These are phyloP conservation scores for Adenanthera pavonina DNA, from an alignment of 306 rosid species.

Conservation along the genomic window DNA sequence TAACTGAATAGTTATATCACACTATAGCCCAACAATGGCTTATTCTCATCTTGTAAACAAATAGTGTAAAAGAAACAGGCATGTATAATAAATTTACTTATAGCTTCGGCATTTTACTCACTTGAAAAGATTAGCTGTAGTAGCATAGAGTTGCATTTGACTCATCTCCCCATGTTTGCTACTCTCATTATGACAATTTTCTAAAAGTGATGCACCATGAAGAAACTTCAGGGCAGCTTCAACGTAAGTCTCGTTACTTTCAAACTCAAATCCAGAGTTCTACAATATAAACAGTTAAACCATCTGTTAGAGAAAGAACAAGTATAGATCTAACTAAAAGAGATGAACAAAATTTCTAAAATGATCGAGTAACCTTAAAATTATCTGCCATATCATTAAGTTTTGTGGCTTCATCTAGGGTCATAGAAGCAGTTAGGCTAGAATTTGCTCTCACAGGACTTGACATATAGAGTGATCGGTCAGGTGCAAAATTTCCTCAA, in stretches of 20 bases:
- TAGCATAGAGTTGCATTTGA: slow-evolving; percentile 65
- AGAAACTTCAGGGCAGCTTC: slow-evolving; percentile 91
- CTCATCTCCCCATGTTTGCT: slow-evolving; percentile 64
- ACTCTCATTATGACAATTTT: slow-evolving; percentile 56
- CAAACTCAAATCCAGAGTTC: slow-evolving; percentile 73
- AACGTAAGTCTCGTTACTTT: slow-evolving; percentile 82
- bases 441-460: slow-evolving; percentile 54
- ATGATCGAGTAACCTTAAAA: slow-evolving; percentile 64
- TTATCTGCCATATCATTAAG: slow-evolving; percentile 69
- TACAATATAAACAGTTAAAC: slow-evolving; percentile 35
- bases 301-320: slow-evolving; percentile 22
- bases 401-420: slow-evolving; percentile 64
- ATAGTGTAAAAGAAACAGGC: neutral
- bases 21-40: neutral
- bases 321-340: slow-evolving; percentile 31
- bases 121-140: slow-evolving; percentile 79
- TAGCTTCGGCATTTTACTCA: slow-evolving; percentile 42
- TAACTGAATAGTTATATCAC: slow-evolving; percentile 15
- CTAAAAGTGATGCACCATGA: slow-evolving; percentile 74
- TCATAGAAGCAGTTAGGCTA: slow-evolving; percentile 51
- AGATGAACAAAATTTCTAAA: slow-evolving; percentile 38
- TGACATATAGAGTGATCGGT: slow-evolving; percentile 48
- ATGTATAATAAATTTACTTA: slow-evolving; percentile 17
- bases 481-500: slow-evolving; percentile 44
- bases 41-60: neutral